Evolutionary conservation across 805 yeast species (phyloP), one percentile per base, ranked within the genome.

Genomic region (Yamadazyma tumulicola): DNA sequence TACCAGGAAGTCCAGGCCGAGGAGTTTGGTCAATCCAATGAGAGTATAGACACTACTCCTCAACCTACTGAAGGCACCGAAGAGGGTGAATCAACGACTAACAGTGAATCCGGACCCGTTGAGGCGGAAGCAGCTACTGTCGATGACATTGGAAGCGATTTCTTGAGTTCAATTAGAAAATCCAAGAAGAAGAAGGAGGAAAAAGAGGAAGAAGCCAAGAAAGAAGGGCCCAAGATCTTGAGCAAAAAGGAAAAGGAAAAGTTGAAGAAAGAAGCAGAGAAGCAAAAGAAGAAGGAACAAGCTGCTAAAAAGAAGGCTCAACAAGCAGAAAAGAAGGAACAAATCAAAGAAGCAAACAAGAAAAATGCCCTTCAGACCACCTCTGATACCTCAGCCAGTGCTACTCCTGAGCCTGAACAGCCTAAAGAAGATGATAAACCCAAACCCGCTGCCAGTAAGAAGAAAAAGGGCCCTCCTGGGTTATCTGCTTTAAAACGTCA

Each of bases 181-280:
- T 80, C 91, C 39, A 85, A 85, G 74, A 80, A 81, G 64, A 79
- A 79, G 60, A 79, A 73, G 41, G 81, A 77, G 36, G 78, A 75
- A 41, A 43, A 40, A 32, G 79, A 77, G 48, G 75, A 75, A 35
- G 74, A 75, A 42, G 64, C 59, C 50, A 64, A 67, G 41, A 59
- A 67, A 31, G 77, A 72, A 31, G 87, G 76, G 19, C 87, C 91
- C 31, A 74, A 78, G 45, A 71, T 88, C 54, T 87, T 89, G 62
- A 78, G 91, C 38, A 93, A 91, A 75, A 88, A 91, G 65, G 97
- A 85, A 54, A 85, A 84, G 65, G 94, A 91, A 67, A 89, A 81
- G 68, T 95, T 93, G 62, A 86, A 85, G 78, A 95, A 91, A 61
- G 96, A 89, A 60, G 79, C 77, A 46, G 94, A 85, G 57, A 91